phyloP scores from a whole-genome alignment of 352 stramenopile genomes.

The Phytophthora citrophthora region DNA sequence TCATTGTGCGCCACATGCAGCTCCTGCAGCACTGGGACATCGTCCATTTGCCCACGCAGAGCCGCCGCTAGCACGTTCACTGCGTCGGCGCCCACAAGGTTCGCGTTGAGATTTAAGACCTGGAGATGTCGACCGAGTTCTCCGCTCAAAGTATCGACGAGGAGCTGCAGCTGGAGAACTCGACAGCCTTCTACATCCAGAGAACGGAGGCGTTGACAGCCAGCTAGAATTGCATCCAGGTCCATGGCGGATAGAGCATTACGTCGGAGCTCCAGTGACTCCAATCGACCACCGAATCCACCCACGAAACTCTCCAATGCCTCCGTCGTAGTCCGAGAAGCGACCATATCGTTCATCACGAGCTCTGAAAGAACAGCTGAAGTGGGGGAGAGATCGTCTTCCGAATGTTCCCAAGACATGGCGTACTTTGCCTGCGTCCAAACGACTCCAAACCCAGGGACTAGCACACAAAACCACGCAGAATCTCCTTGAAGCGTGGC shows the following conservation, averaged over 20 bases:
- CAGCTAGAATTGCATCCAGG: conserved; percentile 30
- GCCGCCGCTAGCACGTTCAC: conserved; percentile 33
- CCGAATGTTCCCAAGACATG: conserved; percentile 26
- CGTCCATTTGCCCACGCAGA: conserved; percentile 21
- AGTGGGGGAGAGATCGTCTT: conserved; percentile 1
- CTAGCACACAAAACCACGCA: conserved; percentile 34
- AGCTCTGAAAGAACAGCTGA: conserved; percentile 30
- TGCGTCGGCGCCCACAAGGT: conserved; percentile 35
- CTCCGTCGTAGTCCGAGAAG: conserved; percentile 26
- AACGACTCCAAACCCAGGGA: conserved; percentile 35
- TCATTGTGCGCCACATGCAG: conserved; percentile 35
- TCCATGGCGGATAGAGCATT: conserved; percentile 40
- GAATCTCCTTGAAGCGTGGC: conserved; percentile 9
- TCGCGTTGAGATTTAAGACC: conserved; percentile 39
- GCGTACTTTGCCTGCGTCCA: conserved; percentile 32
- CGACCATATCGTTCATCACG: conserved; percentile 39
- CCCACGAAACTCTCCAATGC: conserved; percentile 28
- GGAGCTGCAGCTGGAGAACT: conserved; percentile 38
- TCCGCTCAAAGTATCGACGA: conserved; percentile 35
- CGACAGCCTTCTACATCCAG: conserved; percentile 44
- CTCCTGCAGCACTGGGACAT: conserved; percentile 29
- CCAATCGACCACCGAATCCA: conserved; percentile 31
- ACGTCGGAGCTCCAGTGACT: conserved; percentile 33
- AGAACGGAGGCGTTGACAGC: conserved; percentile 24
- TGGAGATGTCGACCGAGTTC: conserved; percentile 30